Percentiles rank a stretch among this genome's conserved stretches.
phyloP scores from a whole-genome alignment of 352 stramenopile species.

The Globisporangium polare region DNA sequence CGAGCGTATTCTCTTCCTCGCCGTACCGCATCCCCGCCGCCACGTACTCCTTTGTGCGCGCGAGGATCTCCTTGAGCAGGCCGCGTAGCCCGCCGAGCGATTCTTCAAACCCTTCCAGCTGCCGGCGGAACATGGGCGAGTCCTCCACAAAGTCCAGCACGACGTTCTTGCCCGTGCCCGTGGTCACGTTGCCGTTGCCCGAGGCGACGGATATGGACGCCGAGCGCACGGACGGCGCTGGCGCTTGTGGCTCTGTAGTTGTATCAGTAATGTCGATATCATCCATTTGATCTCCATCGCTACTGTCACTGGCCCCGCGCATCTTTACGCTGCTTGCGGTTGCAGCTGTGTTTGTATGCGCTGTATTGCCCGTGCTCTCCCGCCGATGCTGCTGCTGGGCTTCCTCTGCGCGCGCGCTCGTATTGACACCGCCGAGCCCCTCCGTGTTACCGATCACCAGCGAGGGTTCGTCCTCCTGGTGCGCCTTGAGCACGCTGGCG shows the following conservation, averaged over 20 bases:
- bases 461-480: slow-evolving; percentile 20
- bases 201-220: slow-evolving; percentile 19
- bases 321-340: not conserved
- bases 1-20: slow-evolving; percentile 64
- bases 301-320: not conserved
- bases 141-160: slow-evolving; percentile 85
- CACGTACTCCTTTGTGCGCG: slow-evolving; percentile 76
- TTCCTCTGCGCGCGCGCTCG: slow-evolving; percentile 15
- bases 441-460: not conserved
- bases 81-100: slow-evolving; percentile 57
- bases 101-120: slow-evolving; percentile 79
- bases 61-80: slow-evolving; percentile 69
- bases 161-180: slow-evolving; percentile 62
- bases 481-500: slow-evolving; percentile 22
- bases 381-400: slow-evolving; percentile 3
- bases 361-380: not conserved
- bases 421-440: slow-evolving; percentile 15
- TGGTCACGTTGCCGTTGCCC: slow-evolving; percentile 19
- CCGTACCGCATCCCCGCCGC: slow-evolving; percentile 56
- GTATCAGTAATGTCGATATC: not conserved
- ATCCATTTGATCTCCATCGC: not conserved
- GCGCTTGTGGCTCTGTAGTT: not conserved
- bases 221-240: not conserved
- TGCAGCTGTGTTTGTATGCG: not conserved
- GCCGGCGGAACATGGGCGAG: slow-evolving; percentile 82